Evolutionary conservation across 2,329 filamentous ascomycete species (phyloP).

Genomic region (Coniosporium tulheliwenetii): DNA sequence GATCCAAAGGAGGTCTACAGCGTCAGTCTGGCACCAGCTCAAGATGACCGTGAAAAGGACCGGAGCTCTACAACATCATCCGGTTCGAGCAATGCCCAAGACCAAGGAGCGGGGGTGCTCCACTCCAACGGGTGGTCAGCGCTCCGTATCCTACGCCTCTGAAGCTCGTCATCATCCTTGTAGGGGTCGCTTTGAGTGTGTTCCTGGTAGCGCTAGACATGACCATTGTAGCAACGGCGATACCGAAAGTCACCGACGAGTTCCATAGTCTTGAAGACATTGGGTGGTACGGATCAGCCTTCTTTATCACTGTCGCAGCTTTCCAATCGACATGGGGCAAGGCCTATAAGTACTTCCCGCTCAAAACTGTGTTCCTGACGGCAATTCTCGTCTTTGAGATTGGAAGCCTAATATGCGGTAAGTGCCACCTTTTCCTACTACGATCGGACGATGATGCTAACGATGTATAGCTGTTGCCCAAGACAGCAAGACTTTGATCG

Average conservation of each 20-base stretch:
- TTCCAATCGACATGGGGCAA: slow-evolving; percentile 32
- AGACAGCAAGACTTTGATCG: slow-evolving; percentile 20
- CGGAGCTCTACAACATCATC: too few species aligned
- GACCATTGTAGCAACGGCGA: slow-evolving; percentile 20
- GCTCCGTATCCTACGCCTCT: too few species aligned
- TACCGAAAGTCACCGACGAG: slow-evolving; percentile 22
- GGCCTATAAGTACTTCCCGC: slow-evolving; percentile 27
- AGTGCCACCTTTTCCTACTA: background rate
- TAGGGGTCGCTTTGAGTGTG: slow-evolving; percentile 31
- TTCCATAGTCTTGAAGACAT: slow-evolving; percentile 24
- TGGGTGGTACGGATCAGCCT: slow-evolving; percentile 23
- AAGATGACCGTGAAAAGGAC: too few species aligned
- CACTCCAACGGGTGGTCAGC: too few species aligned
- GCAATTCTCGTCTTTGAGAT: slow-evolving; percentile 34
- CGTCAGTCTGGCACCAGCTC: too few species aligned
- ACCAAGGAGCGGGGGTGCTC: too few species aligned
- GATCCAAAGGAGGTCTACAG: too few species aligned
- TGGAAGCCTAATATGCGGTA: slow-evolving; percentile 38
- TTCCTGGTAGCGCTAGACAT: slow-evolving; percentile 36
- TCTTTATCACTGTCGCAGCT: slow-evolving; percentile 25
- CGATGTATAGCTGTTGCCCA: slow-evolving; percentile 11
- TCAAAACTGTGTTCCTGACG: slow-evolving; percentile 20
- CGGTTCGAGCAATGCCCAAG: too few species aligned
- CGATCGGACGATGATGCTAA: background rate
- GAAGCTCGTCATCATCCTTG: slow-evolving; percentile 20